Conservation (phyloP, 495 filamentous ascomycete genomes). For the Sporormia fimetaria region DNA sequence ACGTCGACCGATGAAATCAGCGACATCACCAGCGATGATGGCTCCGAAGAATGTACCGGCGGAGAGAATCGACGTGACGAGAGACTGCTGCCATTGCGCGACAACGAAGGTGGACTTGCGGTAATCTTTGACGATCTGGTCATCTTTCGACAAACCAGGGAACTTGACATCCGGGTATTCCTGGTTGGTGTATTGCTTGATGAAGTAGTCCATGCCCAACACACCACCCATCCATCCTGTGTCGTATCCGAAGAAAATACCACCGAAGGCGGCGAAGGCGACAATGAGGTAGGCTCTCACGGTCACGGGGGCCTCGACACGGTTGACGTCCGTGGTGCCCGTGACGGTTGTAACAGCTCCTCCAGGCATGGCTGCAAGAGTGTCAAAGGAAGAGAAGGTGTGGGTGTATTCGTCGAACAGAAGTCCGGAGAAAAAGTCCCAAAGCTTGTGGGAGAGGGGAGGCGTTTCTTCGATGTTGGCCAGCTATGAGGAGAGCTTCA, state of each 20-base stretch:
- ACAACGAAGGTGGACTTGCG: constrained; percentile 16
- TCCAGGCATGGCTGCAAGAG: constrained; percentile 26
- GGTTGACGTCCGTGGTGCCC: constrained; percentile 30
- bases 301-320: constrained; percentile 35
- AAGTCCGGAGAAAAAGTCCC: constrained; percentile 6
- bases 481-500: constrained; percentile 3
- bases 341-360: constrained; percentile 25
- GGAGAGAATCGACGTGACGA: constrained; percentile 44
- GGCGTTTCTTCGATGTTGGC: too few relatives aligned
- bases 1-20: constrained; percentile 33
- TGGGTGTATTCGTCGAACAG: constrained; percentile 8
- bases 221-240: constrained; percentile 37
- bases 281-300: constrained; percentile 34
- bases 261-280: constrained; percentile 36
- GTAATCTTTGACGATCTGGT: constrained; percentile 16
- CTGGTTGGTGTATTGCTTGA: constrained; percentile 21
- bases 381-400: constrained; percentile 5
- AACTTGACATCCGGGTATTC: constrained; percentile 21
- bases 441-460: constrained; percentile 15
- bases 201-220: constrained; percentile 27
- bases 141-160: constrained; percentile 8
- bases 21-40: constrained; percentile 32
- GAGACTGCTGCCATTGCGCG: constrained; percentile 28
- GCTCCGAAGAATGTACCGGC: constrained; percentile 36
- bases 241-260: constrained; percentile 38